A percentile compares a stretch with the other conserved stretches of the same genome.
phyloP scores from a whole-genome alignment of 2,329 filamentous ascomycete genomes.

The Trichoderma sp. region DNA sequence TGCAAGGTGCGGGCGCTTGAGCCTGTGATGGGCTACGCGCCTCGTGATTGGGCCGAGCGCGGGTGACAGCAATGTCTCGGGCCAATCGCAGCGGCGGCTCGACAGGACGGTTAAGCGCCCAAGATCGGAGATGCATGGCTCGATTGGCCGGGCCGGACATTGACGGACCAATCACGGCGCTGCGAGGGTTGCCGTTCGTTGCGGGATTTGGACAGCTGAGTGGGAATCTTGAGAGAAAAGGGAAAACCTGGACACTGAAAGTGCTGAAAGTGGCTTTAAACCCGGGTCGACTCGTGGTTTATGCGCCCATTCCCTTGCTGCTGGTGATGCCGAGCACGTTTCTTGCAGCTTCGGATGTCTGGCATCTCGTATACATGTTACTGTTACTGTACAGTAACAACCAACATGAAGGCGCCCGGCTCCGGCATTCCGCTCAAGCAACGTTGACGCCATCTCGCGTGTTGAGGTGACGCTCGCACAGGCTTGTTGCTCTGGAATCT shows the following conservation, averaged over 20 bases:
- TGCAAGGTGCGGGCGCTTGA: constrained; percentile 16
- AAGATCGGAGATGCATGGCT: constrained; percentile 24
- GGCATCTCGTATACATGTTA: neutral
- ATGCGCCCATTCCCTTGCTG: neutral
- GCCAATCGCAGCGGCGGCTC: constrained; percentile 29
- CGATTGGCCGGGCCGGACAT: constrained; percentile 29
- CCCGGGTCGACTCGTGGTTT: neutral
- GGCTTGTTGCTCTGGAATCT: neutral
- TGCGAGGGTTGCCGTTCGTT: neutral
- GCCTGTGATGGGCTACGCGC: neutral
- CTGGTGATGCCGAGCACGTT: neutral
- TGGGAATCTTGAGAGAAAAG: neutral
- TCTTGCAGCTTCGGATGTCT: neutral
- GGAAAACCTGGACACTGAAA: neutral
- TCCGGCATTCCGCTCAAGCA: neutral
- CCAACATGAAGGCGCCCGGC: constrained; percentile 1
- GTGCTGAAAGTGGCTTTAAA: neutral
- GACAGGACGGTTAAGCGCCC: constrained; percentile 33
- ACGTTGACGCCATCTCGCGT: neutral
- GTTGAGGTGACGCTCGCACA: neutral
- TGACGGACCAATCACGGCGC: constrained; percentile 28
- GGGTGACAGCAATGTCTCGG: neutral
- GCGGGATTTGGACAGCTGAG: neutral
- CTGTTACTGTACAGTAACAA: neutral
- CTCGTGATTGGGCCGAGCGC: constrained; percentile 12